phyloP scores from a whole-genome alignment of 2,329 filamentous ascomycete species.

The Ilyonectria sp. region DNA sequence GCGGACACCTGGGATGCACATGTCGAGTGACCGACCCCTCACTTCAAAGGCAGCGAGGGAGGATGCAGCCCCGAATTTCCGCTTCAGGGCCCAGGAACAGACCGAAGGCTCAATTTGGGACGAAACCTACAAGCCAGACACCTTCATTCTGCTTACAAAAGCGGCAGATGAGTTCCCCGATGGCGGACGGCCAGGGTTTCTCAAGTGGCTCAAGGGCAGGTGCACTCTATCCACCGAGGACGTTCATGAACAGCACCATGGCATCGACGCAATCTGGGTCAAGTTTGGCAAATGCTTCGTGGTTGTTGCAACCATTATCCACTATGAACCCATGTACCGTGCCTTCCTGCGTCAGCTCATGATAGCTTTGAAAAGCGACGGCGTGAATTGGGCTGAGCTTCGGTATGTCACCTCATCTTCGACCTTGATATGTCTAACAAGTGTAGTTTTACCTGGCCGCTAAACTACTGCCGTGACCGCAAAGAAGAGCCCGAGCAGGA shows the following conservation, averaged over 20 bases:
- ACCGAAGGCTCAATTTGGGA: constrained; percentile 75
- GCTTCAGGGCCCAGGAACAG: constrained; percentile 65
- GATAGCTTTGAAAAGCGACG: constrained; percentile 81
- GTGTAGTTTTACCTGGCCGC: constrained; percentile 77
- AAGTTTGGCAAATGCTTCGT: constrained; percentile 85
- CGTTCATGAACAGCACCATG: constrained; percentile 84
- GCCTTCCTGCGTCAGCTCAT: constrained; percentile 81
- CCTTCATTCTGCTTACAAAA: constrained; percentile 70
- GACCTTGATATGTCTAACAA: constrained; percentile 28
- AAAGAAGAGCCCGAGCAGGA: constrained; percentile 77
- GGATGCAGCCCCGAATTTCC: constrained; percentile 73
- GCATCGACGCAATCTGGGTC: constrained; percentile 86
- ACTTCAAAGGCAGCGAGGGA: constrained; percentile 66
- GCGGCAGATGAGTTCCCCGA: constrained; percentile 84
- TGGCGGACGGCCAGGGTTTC: constrained; percentile 79
- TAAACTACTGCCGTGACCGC: constrained; percentile 77
- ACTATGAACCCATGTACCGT: constrained; percentile 92
- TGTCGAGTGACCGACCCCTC: constrained; percentile 74
- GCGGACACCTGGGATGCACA: constrained; percentile 80
- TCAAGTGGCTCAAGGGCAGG: constrained; percentile 82
- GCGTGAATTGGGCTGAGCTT: constrained; percentile 88
- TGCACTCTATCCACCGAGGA: constrained; percentile 81
- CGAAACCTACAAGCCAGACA: constrained; percentile 71
- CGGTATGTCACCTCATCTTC: constrained; percentile 55
- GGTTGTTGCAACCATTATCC: constrained; percentile 81